Percentiles rank a stretch among this genome's conserved stretches.
Conservation (phyloP, 805 yeast genomes). For the Hemisphaericaspora nanyangensis region DNA sequence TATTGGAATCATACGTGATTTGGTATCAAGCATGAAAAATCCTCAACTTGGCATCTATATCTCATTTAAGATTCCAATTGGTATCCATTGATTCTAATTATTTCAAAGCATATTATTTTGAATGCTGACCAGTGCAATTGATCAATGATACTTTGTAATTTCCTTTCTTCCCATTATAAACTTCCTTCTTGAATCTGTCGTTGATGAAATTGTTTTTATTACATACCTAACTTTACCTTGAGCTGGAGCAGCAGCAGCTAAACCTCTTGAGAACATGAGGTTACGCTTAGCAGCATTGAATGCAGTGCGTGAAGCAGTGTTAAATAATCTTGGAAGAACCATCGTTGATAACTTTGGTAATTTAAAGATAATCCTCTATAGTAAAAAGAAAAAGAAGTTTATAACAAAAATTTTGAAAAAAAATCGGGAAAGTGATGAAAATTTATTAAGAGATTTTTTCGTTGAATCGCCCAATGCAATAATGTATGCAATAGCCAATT, state of each 20-base stretch:
- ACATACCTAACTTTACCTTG: conserved; percentile 89
- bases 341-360: conserved; percentile 27
- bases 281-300: conserved; percentile 85
- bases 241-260: conserved; percentile 72
- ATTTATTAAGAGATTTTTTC: neutral
- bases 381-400: neutral
- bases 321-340: conserved; percentile 56
- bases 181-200: too few relatives aligned
- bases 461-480: too few relatives aligned
- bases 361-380: conserved; percentile 11
- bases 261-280: conserved; percentile 62
- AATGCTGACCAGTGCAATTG: too few relatives aligned
- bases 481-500: too few relatives aligned
- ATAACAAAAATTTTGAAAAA: neutral
- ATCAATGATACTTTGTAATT: too few relatives aligned
- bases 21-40: too few relatives aligned
- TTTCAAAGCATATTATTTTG: too few relatives aligned
- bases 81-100: too few relatives aligned
- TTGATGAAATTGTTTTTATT: conserved; percentile 6
- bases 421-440: neutral
- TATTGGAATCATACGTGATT: too few relatives aligned
- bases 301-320: conserved; percentile 73
- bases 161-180: too few relatives aligned
- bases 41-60: too few relatives aligned
- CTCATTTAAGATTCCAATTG: too few relatives aligned